Base-by-base conservation (phyloP, 2,329 filamentous ascomycete genomes). In the Trichoderma arundinaceum region DNA sequence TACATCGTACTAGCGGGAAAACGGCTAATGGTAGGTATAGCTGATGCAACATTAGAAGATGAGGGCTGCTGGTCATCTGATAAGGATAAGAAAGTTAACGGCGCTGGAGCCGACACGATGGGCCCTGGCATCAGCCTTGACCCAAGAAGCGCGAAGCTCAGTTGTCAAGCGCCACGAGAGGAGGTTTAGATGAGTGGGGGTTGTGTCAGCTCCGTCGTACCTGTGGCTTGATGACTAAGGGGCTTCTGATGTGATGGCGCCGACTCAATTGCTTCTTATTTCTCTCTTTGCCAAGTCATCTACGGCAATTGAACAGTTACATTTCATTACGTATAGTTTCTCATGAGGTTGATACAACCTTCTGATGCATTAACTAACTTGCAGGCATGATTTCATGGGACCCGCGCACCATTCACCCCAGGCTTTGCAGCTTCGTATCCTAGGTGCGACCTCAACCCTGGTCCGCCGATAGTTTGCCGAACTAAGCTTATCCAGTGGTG, bases 401-500 rank as follows among this genome's bases (percentile, higher is more conserved):
- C 9, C 19, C 33, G 44, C 17, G 28, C 28, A 35, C 39, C 17
- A 28, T 28, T 62, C 19, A 38, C 59, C 48, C 59, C 48, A 43
- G 59, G 35, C 59, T 52, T 63, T 60, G 39, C 59, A 62, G 59
- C 38, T 52, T 63, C 49, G 39, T 63, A 44, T 62, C 59, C 15
- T 12, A 43, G 19, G 39, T 49, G 32, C 39, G 9, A 44, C 48
- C 32, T 28, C 39, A 32, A 38, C 32, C 60, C 60, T 54, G 10
- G 49, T 63, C 39, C 3, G 49, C 60, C 49, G 38, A 38, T 38
- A 35, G 49, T 54, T 38, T 63, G 39, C 48, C 38, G 17, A 54
- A 53, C 48, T 63, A 58, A 58, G 62, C 62, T 58, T 65, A 57
- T 51, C 62, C 38, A 65, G 62, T 65, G 62, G 62, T 65, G 62